Evolutionary conservation across 2,329 filamentous ascomycete species (phyloP).

Genomic region (Venturia asperata): DNA sequence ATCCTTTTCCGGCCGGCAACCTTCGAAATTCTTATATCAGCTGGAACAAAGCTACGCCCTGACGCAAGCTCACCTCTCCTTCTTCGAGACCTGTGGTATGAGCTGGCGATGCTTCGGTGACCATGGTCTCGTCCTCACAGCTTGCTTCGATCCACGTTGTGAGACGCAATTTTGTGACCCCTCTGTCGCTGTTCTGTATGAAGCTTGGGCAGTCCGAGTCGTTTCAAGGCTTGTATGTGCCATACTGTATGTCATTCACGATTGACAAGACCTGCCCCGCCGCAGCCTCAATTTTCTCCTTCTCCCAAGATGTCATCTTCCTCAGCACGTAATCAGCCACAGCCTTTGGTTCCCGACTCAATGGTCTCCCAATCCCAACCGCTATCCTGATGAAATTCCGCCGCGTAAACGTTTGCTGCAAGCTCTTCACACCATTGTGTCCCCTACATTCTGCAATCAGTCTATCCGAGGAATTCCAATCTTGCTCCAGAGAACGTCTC

Average conservation of each 20-base stretch:
- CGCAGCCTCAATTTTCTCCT: conserved; percentile 9
- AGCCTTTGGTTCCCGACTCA: conserved; percentile 55
- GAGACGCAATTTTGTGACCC: neutral
- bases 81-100: neutral
- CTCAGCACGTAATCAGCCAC: conserved; percentile 74
- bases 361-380: conserved; percentile 81
- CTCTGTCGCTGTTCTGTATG: neutral
- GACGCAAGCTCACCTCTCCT: neutral
- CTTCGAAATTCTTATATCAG: neutral
- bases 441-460: conserved; percentile 33
- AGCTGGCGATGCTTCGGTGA: conserved; percentile 1
- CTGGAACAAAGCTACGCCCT: neutral
- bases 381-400: conserved; percentile 55
- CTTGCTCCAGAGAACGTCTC: neutral
- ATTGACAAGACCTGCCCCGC: conserved; percentile 3
- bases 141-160: neutral
- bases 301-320: conserved; percentile 30
- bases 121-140: neutral
- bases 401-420: conserved; percentile 27
- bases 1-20: too few relatives aligned
- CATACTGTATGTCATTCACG: conserved; percentile 14
- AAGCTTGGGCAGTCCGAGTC: neutral
- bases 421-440: conserved; percentile 42
- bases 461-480: too few relatives aligned
- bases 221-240: neutral